phyloP scores from a whole-genome alignment of 345 rosid species.

The Adansonia digitata region DNA sequence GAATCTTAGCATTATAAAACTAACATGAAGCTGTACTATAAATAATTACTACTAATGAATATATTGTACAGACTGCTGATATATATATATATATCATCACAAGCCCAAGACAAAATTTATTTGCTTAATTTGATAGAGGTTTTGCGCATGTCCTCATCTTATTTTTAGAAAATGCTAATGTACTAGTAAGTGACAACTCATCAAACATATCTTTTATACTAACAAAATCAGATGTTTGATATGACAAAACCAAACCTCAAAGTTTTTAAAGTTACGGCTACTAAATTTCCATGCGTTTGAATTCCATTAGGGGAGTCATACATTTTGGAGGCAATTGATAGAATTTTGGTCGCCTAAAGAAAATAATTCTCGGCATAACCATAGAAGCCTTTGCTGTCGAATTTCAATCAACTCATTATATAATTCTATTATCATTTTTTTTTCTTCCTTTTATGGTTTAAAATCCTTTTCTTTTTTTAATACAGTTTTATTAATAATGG shows the following conservation, averaged over 20 bases:
- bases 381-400: background rate
- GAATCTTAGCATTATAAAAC: no score
- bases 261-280: background rate
- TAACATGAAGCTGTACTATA: background rate
- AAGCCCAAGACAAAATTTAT: conserved; percentile 11
- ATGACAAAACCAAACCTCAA: background rate
- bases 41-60: background rate
- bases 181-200: no score
- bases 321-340: background rate
- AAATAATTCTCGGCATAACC: background rate
- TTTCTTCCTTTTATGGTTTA: no score
- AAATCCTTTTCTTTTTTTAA: background rate
- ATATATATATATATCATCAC: conserved; percentile 1
- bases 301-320: background rate
- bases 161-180: background rate
- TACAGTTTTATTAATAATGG: background rate
- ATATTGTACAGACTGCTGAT: no score
- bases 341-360: background rate
- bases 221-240: no score
- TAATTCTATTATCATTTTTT: no score
- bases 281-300: background rate
- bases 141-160: background rate
- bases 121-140: background rate
- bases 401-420: background rate
- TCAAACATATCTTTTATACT: no score